phyloP scores from a whole-genome alignment of 2,329 filamentous ascomycete species.

The Verticillium nonalfalfae region DNA sequence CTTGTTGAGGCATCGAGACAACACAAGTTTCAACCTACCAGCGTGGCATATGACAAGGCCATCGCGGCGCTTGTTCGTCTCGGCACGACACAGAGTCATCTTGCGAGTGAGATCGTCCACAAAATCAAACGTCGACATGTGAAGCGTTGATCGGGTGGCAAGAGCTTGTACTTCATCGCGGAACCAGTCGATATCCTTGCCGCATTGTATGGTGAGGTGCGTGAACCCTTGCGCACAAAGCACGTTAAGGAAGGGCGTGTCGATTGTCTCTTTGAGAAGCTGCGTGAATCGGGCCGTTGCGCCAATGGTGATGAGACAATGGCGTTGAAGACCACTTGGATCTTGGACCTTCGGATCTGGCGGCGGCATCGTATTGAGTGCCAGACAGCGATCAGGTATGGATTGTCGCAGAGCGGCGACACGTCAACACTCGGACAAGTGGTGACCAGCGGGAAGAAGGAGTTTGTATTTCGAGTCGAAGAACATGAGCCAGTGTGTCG shows the following conservation, averaged over 20 bases:
- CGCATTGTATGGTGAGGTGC: slow-evolving; percentile 73
- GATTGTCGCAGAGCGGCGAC: not conserved
- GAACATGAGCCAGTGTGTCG: not conserved
- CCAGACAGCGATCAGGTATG: not conserved
- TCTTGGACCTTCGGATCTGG: not conserved
- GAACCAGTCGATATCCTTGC: slow-evolving; percentile 58
- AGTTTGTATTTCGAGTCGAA: not conserved
- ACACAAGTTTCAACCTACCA: slow-evolving; percentile 46
- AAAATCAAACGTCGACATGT: slow-evolving; percentile 61
- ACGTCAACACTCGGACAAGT: too few relatives aligned
- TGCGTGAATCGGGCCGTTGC: slow-evolving; percentile 79
- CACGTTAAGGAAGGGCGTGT: slow-evolving; percentile 53
- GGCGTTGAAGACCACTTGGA: slow-evolving; percentile 13
- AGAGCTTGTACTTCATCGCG: slow-evolving; percentile 4
- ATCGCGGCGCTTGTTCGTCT: slow-evolving; percentile 39
- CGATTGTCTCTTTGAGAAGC: slow-evolving; percentile 62
- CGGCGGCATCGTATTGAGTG: not conserved
- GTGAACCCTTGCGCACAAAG: slow-evolving; percentile 59
- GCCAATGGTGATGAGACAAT: slow-evolving; percentile 84
- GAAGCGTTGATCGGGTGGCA: slow-evolving; percentile 21
- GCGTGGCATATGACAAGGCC: slow-evolving; percentile 87
- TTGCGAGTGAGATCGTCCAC: slow-evolving; percentile 53
- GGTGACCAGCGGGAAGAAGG: too few relatives aligned
- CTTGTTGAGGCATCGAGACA: not conserved
- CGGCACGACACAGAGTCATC: slow-evolving; percentile 49